Conservation (phyloP, 352 stramenopile species). For the Achlya hypogyna region DNA sequence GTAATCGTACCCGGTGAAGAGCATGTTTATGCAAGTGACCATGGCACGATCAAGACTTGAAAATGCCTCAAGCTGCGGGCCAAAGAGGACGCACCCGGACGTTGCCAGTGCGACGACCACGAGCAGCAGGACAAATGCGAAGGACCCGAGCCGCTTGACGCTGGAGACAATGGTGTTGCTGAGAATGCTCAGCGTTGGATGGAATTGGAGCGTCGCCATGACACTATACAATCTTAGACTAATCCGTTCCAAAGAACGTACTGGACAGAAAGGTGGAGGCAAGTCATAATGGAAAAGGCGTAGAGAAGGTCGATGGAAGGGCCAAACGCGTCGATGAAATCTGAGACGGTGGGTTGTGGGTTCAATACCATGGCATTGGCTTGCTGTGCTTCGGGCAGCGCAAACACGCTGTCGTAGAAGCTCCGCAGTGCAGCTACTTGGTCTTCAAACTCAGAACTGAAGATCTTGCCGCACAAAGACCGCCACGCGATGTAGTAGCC, state of each 20-base stretch:
- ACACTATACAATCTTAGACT: neutral
- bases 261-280: neutral
- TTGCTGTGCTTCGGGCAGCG: neutral
- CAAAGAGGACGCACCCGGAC: conserved; percentile 43
- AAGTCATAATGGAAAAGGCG: neutral
- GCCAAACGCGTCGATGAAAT: neutral
- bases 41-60: conserved; percentile 32
- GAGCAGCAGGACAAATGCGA: conserved; percentile 49
- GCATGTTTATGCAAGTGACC: conserved; percentile 56
- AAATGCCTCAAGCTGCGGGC: conserved; percentile 38
- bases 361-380: neutral
- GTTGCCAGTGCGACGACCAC: conserved; percentile 45
- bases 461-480: neutral
- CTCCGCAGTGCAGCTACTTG: neutral
- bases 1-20: conserved; percentile 58
- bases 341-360: neutral
- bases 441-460: neutral
- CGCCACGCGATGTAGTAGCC: neutral
- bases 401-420: neutral
- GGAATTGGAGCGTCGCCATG: conserved; percentile 30
- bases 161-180: conserved; percentile 41
- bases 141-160: conserved; percentile 37
- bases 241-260: neutral
- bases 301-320: neutral
- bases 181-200: conserved; percentile 45